phyloP scores from a whole-genome alignment of 805 yeast species.

The Kodamaea leandrae region DNA sequence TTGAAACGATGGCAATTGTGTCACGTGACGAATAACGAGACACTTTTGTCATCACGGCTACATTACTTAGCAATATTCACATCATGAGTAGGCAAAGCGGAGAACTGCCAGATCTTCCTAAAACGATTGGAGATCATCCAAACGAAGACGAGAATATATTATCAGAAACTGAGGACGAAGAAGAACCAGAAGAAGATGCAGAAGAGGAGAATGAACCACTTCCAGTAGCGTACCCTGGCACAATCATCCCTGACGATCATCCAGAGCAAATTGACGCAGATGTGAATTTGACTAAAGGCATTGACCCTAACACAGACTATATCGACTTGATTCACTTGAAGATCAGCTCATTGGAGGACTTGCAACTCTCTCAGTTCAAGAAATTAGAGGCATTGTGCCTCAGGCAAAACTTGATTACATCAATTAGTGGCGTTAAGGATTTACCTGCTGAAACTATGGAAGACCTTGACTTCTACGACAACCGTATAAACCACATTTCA shows the following conservation, averaged over 20 bases:
- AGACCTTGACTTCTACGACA: conserved; percentile 88
- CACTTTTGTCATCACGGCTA: background rate
- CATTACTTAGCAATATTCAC: background rate
- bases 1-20: background rate
- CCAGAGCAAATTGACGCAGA: conserved; percentile 67
- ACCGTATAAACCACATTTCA: conserved; percentile 82
- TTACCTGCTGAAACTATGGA: conserved; percentile 62
- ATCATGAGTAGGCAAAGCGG: conserved; percentile 2
- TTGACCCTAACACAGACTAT: conserved; percentile 55
- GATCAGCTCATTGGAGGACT: conserved; percentile 58
- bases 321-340: conserved; percentile 71
- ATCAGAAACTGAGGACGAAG: conserved; percentile 21
- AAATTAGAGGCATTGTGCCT: conserved; percentile 62
- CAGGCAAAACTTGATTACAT: conserved; percentile 78
- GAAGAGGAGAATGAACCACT: conserved; percentile 29
- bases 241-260: conserved; percentile 42
- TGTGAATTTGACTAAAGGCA: conserved; percentile 56
- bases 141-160: conserved; percentile 9
- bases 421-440: conserved; percentile 54
- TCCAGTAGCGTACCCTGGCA: conserved; percentile 44
- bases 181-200: conserved; percentile 23
- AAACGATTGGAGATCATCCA: conserved; percentile 9
- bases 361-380: conserved; percentile 55
- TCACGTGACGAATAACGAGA: conserved; percentile 6
- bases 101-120: conserved; percentile 9